phyloP scores from a whole-genome alignment of 2,329 filamentous ascomycete species.

The Endothia cerciana region DNA sequence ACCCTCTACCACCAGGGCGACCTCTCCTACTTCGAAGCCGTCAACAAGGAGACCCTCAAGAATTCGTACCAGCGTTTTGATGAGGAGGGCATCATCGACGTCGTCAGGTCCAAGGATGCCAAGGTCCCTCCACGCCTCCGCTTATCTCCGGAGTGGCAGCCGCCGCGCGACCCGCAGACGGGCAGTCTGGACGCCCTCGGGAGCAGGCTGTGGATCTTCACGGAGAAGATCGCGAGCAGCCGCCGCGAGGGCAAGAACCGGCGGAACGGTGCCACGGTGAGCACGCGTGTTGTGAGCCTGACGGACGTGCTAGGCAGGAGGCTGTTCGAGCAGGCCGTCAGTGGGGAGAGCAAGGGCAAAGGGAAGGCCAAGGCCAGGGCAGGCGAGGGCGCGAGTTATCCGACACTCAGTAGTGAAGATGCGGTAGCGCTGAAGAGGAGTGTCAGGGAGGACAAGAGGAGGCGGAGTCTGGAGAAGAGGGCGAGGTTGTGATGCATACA shows the following conservation, averaged over 20 bases:
- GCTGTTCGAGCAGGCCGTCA: conserved; percentile 65
- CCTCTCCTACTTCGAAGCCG: conserved; percentile 94
- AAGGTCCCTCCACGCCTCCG: conserved; percentile 66
- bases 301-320: conserved; percentile 73
- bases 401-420: conserved; percentile 56
- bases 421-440: conserved; percentile 47
- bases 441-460: conserved; percentile 51
- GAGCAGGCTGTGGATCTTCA: conserved; percentile 81
- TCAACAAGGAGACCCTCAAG: conserved; percentile 96
- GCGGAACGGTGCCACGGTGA: conserved; percentile 89
- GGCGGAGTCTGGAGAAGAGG: conserved; percentile 54
- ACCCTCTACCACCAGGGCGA: conserved; percentile 98
- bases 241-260: conserved; percentile 94
- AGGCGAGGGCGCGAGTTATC: conserved; percentile 36
- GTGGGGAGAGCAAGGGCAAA: conserved; percentile 32
- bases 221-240: conserved; percentile 80
- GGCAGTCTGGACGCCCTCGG: conserved; percentile 70
- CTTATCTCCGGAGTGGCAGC: conserved; percentile 76
- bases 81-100: conserved; percentile 84
- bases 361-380: conserved; percentile 40
- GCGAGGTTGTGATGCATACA: conserved; percentile 48
- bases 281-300: conserved; percentile 76
- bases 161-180: conserved; percentile 64
- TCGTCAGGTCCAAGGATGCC: conserved; percentile 69
- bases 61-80: conserved; percentile 89